Conservation (phyloP, 108 stramenopile species). For the Mediolabrus comicus region DNA sequence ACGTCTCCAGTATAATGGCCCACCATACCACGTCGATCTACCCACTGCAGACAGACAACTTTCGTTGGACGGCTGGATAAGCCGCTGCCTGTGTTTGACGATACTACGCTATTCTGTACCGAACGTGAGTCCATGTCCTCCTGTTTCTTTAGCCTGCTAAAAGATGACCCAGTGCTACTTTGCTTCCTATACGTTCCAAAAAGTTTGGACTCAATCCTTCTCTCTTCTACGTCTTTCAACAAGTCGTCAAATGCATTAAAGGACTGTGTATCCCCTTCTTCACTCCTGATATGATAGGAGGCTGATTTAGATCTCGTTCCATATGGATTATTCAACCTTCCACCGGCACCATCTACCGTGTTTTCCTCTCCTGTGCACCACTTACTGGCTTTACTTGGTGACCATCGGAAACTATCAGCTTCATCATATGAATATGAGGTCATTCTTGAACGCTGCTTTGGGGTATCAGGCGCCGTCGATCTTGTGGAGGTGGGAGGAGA, state of each 20-base stretch:
- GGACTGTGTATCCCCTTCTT: neutral
- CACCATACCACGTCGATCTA: neutral
- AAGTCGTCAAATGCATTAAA: neutral
- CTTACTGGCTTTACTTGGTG: neutral
- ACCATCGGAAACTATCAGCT: neutral
- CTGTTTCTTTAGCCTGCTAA: too few species aligned
- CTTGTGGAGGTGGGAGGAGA: neutral
- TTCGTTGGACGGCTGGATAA: neutral
- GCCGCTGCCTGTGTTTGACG: too few species aligned
- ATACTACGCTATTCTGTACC: too few species aligned
- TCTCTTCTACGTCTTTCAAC: neutral
- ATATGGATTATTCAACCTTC: neutral
- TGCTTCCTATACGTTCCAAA: too few species aligned
- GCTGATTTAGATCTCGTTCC: neutral
- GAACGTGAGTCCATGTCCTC: neutral
- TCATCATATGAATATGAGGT: neutral
- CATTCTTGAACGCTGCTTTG: neutral
- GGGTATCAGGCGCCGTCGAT: neutral
- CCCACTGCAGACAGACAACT: neutral
- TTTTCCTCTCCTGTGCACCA: too few species aligned
- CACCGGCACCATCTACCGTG: too few species aligned
- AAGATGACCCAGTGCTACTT: too few species aligned
- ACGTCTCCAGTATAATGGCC: neutral
- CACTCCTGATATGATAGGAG: neutral
- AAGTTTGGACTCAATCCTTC: neutral